Evolutionary conservation across 1,284 basidiomycete genomes (phyloP), one percentile per base, ranked within the genome.

Genomic region (Ceratobasidium sp.): DNA sequence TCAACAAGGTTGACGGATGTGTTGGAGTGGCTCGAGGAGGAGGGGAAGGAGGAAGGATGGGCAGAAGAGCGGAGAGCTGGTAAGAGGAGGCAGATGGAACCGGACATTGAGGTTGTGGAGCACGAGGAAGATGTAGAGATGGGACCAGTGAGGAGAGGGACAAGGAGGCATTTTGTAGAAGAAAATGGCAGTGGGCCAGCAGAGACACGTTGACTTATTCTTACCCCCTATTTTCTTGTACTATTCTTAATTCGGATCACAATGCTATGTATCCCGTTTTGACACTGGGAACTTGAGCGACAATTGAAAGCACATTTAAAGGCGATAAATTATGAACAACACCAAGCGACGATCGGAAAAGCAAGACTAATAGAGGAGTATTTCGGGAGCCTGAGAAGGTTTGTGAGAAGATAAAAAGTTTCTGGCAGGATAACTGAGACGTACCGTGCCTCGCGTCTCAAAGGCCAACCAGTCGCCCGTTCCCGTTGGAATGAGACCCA

Each of bases 401-500:
- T 7, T 68, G 24, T 34, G 46, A 39, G 51, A 51, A 65, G 37
- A 19, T 19, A 75, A 49, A 73, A 74, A 19, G 74, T n/a, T n/a
- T n/a, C n/a, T n/a, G n/a, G n/a, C n/a, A 37, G 22, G n/a, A 31
- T 39, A 56, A 59, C 49, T 43, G 14, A 43, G 8, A 84, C 92
- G 78, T 78, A 94, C 93, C 80, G 84, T 79, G 43, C 88, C 88
- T 79, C 94, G 84, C 2, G 88, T 91, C 84, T 96, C 94, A 79
- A 96, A 96, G 27, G 93, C 94, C 68, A 96, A 83, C 94, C 95
- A 97, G 83, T 97, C 95, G 2, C 92, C 93, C 0, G 94, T 92
- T 0, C 94, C 93, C 1, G 89, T 92, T 0, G 95, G 95, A 34
- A 97, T 82, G 71, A 97, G 84, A 1, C 95, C 95, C 94, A 97